Base-by-base conservation (phyloP, 176 grass and related monocot genomes). In the Triticum timopheevii region DNA sequence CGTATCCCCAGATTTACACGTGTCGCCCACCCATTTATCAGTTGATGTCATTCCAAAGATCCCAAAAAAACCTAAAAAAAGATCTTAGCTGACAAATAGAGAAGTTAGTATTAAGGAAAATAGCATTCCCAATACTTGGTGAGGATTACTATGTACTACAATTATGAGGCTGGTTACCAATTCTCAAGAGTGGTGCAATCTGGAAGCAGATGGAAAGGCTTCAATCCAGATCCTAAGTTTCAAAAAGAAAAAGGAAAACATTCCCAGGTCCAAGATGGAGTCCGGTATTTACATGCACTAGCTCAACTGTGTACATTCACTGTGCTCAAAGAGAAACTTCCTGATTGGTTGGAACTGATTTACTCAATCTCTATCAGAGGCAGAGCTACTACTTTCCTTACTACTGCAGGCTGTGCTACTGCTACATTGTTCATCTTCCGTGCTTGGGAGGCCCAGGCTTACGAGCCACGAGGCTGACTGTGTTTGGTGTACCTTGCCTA, bases 371-470 rank as follows among this genome's bases (percentile, higher is more conserved):
- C 23, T 27, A 28, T 25, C 3, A 52, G 15, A 52, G 49, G 49
- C 13, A 52, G 15, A 50, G 13, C 47, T 50, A 50, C 81, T 88
- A 54, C 6, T 77, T 65, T 78, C 71, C 71, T 40, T 87, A 36
- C 65, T 85, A 61, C 70, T 85, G 63, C 33, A 2, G 9, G 76
- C 77, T 63, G 84, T 87, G 79, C 87, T 84, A 44, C 87, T 83
- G 69, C 80, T 90, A 79, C 82, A 85, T 72, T 88, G 88, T 61
- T 94, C 90, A 31, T 94, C 83, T 85, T 91, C 86, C 58, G 79
- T 76, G 44, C 83, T 83, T 15, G 86, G 87, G 23, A 91, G 87
- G 31, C 84, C 86, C 23, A 94, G 64, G 63, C 76, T 89, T 27
- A 82, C 88, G 3, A 64, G 84, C 88, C 90, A 97, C 27, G 81